Evolutionary conservation across 306 rosid species (phyloP).

Genomic region (Sechiopsis laciniata): DNA sequence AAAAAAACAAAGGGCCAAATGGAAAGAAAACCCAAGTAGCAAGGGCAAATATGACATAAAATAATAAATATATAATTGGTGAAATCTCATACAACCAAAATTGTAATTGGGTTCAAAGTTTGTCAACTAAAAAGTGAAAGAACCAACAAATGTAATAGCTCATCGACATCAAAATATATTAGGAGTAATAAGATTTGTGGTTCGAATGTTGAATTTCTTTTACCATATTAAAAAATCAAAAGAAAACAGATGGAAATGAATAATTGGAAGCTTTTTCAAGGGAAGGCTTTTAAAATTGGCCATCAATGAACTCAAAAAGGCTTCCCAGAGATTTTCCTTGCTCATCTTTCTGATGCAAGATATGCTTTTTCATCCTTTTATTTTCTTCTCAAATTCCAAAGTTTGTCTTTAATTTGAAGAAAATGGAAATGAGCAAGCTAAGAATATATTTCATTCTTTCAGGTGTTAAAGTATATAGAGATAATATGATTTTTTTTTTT

Average conservation of each 20-base stretch:
- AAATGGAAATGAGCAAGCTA: slow-evolving; percentile 9
- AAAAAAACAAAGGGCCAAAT: no score
- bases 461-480: not conserved
- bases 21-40: no score
- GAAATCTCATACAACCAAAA: not conserved
- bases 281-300: not conserved
- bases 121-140: not conserved
- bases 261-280: slow-evolving; percentile 2
- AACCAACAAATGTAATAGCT: no score
- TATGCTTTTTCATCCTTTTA: not conserved
- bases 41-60: not conserved
- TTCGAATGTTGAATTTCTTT: no score
- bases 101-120: not conserved
- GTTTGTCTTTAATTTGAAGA: not conserved
- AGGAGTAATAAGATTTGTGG: no score
- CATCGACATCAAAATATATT: no score
- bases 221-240: no score
- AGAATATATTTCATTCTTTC: not conserved
- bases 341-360: no score
- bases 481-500: no score
- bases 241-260: not conserved
- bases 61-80: not conserved
- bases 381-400: not conserved
- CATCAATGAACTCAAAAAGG: not conserved
- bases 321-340: not conserved